phyloP scores from a whole-genome alignment of 768 basidiomycete genomes.

The Leccinum disarticulatum region DNA sequence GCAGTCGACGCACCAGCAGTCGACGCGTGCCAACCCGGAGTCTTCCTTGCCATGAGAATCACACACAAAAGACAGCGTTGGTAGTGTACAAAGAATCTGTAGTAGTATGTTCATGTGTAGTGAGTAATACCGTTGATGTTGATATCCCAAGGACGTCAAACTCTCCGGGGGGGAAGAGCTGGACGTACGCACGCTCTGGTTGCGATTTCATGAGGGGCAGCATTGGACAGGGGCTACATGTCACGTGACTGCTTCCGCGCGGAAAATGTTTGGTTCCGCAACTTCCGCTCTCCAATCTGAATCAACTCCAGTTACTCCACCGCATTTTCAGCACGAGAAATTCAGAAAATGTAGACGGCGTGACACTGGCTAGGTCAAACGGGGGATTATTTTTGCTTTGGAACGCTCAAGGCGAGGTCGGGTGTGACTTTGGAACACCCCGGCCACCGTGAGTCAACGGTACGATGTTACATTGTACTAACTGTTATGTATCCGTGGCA shows the following conservation, averaged over 20 bases:
- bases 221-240: background rate
- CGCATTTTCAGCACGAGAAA: background rate
- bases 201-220: background rate
- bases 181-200: background rate
- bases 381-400: background rate
- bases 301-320: background rate
- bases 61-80: background rate
- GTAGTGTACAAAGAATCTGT: background rate
- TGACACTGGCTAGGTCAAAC: background rate
- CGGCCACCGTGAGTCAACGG: background rate
- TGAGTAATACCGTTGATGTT: background rate
- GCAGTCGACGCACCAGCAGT: background rate
- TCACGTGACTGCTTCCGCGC: constrained; percentile 2
- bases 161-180: background rate
- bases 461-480: background rate
- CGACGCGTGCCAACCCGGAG: background rate
- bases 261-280: background rate
- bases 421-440: background rate
- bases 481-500: background rate
- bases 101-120: background rate
- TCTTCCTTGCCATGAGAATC: background rate
- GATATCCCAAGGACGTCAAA: background rate
- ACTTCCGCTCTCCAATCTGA: background rate
- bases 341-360: background rate
- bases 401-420: background rate